Evolutionary conservation across 371 early-diverging fungal species (phyloP), one percentile per base, ranked within the genome.

Genomic region (Zychaea mexicana): DNA sequence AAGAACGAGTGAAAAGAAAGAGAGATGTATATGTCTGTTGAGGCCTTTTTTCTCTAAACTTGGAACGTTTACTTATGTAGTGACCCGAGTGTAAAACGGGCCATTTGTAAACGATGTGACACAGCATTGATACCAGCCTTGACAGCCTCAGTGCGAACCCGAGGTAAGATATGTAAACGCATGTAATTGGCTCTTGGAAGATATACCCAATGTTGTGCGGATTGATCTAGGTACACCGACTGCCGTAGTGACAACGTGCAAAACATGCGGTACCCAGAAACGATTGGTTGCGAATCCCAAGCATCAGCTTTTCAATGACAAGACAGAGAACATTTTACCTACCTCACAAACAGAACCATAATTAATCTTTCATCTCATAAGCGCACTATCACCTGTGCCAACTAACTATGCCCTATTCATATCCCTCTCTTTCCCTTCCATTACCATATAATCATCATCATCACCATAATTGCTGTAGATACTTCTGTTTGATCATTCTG

Each of bases 41-140:
- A 4, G 19, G 5, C 9, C n/a, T 39, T 17, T 24, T 27, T 19
- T 53, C 12, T 13, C 27, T 5, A 36, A 17, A 22, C 42, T 22
- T 12, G 24, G 8, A n/a, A n/a, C n/a, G n/a, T n/a, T n/a, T n/a
- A n/a, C n/a, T 39, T 38, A 13, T 27, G 1, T 66, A 79, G 80
- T 33, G 80, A 79, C 65, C 77, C 80, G 1, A 65, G 36, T 33
- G 49, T 79, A 10, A 79, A 79, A 47, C 61, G 80, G 45, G 19
- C 49, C 8, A 47, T 77, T 13, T 79, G 80, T 65, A 79, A 75
- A 60, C 75, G 77, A 38, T 79, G 80, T 49, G 75, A 79, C 22
- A 73, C 77, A 10, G 66, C 73, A 1, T 33, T 77, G 32, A 59
- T 79, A 24, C 80, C 80, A 28, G 66, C 56, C 7, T 62, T 68